Base-by-base conservation (phyloP, 163 green algal genomes). In the Scenedesmus sp. region DNA sequence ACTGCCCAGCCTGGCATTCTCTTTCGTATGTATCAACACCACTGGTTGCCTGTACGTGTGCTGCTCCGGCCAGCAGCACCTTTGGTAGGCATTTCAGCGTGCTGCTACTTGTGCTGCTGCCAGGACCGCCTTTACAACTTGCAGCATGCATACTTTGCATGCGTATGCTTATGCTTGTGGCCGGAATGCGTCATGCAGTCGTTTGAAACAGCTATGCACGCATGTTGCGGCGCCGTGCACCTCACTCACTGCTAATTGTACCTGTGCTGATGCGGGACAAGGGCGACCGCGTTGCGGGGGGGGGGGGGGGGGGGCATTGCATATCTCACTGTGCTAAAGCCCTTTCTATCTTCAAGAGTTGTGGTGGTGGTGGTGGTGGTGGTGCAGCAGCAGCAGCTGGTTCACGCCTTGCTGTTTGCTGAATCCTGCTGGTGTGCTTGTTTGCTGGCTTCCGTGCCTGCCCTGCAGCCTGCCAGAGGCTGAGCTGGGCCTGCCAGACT, bases 391-490 rank as follows among this genome's bases (percentile, higher is more conserved):
- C 26, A 76, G 30, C 30, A 76, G 30, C 65, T 22, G 65, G 15
- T 40, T 26, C 22, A 72, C 22, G 33, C 26, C 30, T 76, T n/a
- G 6, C 61, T 37, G 30, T 65, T 26, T 59, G 40, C 20, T 37
- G 18, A 68, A 56, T 80, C 51, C 86, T 81, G 44, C 72, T 85
- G 73, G 24, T 81, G 86, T 49, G n/a, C n/a, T n/a, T n/a, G n/a
- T 78, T 24, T 43, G 86, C 70, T 85, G n/a, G 65, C 68, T 84
- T 68, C 33, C 65, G 72, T 91, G 35, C 43, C 65, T 40, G 12
- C 22, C 1, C 18, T 51, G 88, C 44, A 92, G 88, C 70, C 51
- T 92, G n/a, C 88, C 88, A 5, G 88, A 92, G 81, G 72, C 82
- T 44, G 88, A 88, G 43, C 76, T 86, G 18, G 49, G 43, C 12